Conservation (phyloP, 768 basidiomycete genomes). For the Artomyces pyxidatus region DNA sequence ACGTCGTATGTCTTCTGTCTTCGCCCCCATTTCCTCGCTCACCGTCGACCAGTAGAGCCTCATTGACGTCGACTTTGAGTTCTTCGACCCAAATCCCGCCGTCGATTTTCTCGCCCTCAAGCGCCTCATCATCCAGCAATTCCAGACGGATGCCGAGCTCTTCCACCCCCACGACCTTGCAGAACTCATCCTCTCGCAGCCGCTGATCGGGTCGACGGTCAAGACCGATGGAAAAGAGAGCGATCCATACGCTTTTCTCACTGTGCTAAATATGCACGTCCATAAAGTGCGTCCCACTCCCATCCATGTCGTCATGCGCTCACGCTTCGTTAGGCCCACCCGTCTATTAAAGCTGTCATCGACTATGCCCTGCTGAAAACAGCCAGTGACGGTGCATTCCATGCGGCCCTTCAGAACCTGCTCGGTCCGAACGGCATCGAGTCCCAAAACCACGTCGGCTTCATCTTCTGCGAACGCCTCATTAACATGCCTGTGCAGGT, state of each 20-base stretch:
- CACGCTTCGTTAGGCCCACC: conserved; percentile 46
- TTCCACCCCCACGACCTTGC: conserved; percentile 69
- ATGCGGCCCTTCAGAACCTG: conserved; percentile 44
- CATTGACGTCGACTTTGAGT: conserved; percentile 89
- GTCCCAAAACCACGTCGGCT: conserved; percentile 56
- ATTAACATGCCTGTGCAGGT: conserved; percentile 96
- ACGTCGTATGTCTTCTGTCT: conserved; percentile 32
- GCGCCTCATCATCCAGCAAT: conserved; percentile 60
- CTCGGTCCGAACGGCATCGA: conserved; percentile 29
- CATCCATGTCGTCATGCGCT: not conserved
- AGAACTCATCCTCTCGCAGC: conserved; percentile 70
- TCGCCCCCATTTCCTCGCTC: not conserved
- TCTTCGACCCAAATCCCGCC: conserved; percentile 76
- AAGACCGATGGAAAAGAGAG: conserved; percentile 88
- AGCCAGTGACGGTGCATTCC: conserved; percentile 38
- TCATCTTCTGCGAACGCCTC: conserved; percentile 81
- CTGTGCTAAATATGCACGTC: conserved; percentile 69
- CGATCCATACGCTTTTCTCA: conserved; percentile 86
- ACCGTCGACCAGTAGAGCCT: conserved; percentile 38
- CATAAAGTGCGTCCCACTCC: conserved; percentile 42
- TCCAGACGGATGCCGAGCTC: conserved; percentile 63
- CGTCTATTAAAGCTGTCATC: conserved; percentile 60
- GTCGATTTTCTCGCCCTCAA: conserved; percentile 86
- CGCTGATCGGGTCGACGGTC: conserved; percentile 77
- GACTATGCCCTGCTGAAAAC: conserved; percentile 65